These are phyloP conservation scores for Neurospora sp. DNA, from an alignment of 495 filamentous ascomycete genomes.

Conservation along the genomic window DNA sequence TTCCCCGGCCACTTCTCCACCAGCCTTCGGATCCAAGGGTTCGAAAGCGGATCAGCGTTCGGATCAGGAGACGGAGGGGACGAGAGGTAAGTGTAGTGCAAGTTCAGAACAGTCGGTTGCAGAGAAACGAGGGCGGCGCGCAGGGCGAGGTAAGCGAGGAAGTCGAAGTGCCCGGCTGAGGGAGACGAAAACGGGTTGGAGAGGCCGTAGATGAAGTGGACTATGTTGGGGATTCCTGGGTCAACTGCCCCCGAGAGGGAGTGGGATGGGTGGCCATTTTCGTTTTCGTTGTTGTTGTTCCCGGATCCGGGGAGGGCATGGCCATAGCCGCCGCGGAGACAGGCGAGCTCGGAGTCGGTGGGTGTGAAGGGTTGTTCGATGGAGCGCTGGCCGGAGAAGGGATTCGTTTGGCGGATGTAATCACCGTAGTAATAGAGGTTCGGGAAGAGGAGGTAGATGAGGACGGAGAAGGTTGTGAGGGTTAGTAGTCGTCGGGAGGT, in stretches of 20 bases:
- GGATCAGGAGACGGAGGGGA: conserved; percentile 27
- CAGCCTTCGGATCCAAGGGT: conserved; percentile 32
- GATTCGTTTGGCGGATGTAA: conserved; percentile 29
- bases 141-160: conserved; percentile 36
- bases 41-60: conserved; percentile 27
- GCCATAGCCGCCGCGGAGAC: conserved; percentile 18
- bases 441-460: conserved; percentile 18
- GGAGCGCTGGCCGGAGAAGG: conserved; percentile 31
- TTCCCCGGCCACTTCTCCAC: conserved; percentile 11
- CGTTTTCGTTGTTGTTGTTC: background rate
- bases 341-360: conserved; percentile 27
- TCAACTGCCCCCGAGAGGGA: too few species aligned
- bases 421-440: conserved; percentile 24
- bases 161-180: conserved; percentile 30
- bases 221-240: conserved; percentile 31
- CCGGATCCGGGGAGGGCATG: conserved; percentile 4
- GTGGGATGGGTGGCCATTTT: background rate
- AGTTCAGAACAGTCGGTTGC: conserved; percentile 29
- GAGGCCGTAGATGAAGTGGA: conserved; percentile 38
- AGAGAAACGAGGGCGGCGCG: conserved; percentile 34
- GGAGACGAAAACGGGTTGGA: conserved; percentile 28
- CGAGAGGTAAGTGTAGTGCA: conserved; percentile 37
- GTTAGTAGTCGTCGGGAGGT: conserved; percentile 8
- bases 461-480: conserved; percentile 15
- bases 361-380: conserved; percentile 30